These are phyloP conservation scores for Neurospora sp. DNA, from an alignment of 495 filamentous ascomycete genomes.

Conservation along the genomic window DNA sequence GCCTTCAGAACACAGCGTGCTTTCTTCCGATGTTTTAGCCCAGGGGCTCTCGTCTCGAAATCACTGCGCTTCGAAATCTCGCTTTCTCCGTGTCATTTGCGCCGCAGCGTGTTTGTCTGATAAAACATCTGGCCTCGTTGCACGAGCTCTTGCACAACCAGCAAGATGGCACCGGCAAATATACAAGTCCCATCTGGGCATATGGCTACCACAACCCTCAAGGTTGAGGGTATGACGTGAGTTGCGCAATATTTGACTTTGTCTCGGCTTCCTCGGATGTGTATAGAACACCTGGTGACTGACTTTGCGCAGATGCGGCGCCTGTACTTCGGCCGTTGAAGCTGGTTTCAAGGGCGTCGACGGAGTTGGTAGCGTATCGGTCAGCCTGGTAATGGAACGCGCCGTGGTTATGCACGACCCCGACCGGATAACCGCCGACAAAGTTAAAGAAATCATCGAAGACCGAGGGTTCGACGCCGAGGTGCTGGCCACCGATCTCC, in stretches of 20 bases:
- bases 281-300: neutral
- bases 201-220: constrained; percentile 86
- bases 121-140: neutral
- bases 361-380: constrained; percentile 73
- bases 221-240: constrained; percentile 83
- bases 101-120: neutral
- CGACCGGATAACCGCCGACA: constrained; percentile 56
- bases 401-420: constrained; percentile 88
- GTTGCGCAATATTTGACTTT: constrained; percentile 6
- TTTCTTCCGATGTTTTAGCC: neutral
- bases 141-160: neutral
- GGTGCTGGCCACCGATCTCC: constrained; percentile 71
- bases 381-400: constrained; percentile 85
- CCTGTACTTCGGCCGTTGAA: constrained; percentile 84
- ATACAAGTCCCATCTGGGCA: constrained; percentile 41
- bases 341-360: constrained; percentile 68
- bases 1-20: neutral
- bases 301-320: constrained; percentile 44
- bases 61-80: neutral
- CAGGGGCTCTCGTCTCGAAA: neutral
- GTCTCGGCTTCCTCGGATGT: neutral
- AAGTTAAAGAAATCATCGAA: constrained; percentile 77
- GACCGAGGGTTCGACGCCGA: constrained; percentile 92
- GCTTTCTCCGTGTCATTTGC: neutral
- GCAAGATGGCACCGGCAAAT: constrained; percentile 38